Evolutionary conservation across 768 basidiomycete genomes (phyloP).

Genomic region (Termitomyces eurrhizus): DNA sequence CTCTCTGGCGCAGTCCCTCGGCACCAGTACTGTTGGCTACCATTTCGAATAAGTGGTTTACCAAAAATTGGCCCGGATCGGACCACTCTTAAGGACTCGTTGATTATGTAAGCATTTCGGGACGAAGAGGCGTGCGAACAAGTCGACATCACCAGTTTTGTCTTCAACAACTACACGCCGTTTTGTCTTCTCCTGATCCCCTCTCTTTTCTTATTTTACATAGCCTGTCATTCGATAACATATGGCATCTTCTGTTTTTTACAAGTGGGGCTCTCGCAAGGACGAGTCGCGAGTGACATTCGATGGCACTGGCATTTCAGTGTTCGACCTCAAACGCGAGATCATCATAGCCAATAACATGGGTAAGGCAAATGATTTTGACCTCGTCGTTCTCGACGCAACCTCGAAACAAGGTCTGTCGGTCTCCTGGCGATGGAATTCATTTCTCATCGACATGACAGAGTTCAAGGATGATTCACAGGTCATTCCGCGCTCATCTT

Average conservation of each 20-base stretch:
- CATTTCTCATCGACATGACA: slow-evolving; percentile 24
- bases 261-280: slow-evolving; percentile 94
- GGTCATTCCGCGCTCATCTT: slow-evolving; percentile 92
- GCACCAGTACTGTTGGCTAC: slow-evolving; percentile 11
- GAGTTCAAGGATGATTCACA: slow-evolving; percentile 91
- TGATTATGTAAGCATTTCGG: slow-evolving; percentile 7
- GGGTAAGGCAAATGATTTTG: slow-evolving; percentile 96
- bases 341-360: slow-evolving; percentile 95
- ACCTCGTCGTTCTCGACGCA: slow-evolving; percentile 81
- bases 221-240: slow-evolving; percentile 34
- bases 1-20: slow-evolving; percentile 19
- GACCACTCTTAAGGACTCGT: slow-evolving; percentile 11
- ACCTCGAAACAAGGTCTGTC: slow-evolving; percentile 83
- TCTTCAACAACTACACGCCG: not conserved
- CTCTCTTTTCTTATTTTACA: slow-evolving; percentile 17
- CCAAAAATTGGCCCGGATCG: slow-evolving; percentile 9
- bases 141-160: not conserved
- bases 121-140: not conserved
- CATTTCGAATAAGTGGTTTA: slow-evolving; percentile 11
- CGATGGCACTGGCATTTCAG: slow-evolving; percentile 98
- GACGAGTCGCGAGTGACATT: slow-evolving; percentile 95
- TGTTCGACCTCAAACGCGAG: slow-evolving; percentile 99
- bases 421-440: slow-evolving; percentile 7
- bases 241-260: slow-evolving; percentile 95
- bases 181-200: not conserved